phyloP scores from a whole-genome alignment of 1,139 yeast species.

The Lodderomyces jiufengensis region DNA sequence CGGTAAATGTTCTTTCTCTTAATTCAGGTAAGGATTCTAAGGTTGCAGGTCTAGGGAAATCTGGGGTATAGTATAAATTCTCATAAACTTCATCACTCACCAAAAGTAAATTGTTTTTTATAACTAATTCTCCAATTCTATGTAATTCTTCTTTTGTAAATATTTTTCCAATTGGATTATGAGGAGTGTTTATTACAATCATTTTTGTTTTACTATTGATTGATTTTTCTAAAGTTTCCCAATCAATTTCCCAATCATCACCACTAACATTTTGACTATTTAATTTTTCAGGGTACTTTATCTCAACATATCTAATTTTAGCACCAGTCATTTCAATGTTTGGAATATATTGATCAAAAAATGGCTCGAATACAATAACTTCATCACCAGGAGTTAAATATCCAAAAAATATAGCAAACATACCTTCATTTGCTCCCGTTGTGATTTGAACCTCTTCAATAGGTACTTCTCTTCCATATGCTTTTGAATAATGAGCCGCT shows the following conservation, averaged over 20 bases:
- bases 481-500: constrained; percentile 65
- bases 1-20: constrained; percentile 74
- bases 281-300: constrained; percentile 79
- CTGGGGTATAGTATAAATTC: constrained; percentile 65
- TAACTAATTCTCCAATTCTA: constrained; percentile 75
- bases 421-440: constrained; percentile 97
- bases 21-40: constrained; percentile 67
- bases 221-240: constrained; percentile 66
- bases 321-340: constrained; percentile 94
- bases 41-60: constrained; percentile 81
- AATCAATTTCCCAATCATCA: constrained; percentile 83
- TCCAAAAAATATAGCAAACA: constrained; percentile 80
- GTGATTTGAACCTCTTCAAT: constrained; percentile 74
- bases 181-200: constrained; percentile 88
- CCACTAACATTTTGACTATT: constrained; percentile 65
- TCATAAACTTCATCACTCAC: constrained; percentile 95
- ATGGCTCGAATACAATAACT: constrained; percentile 96
- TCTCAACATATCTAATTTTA: constrained; percentile 76
- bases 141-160: constrained; percentile 70
- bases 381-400: constrained; percentile 87
- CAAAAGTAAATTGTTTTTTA: constrained; percentile 74
- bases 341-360: constrained; percentile 92
- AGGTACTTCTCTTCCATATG: constrained; percentile 57
- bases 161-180: constrained; percentile 93
- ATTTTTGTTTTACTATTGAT: constrained; percentile 75